Base-by-base conservation (phyloP, 2,329 filamentous ascomycete species). In the Blastomyces parvus region DNA sequence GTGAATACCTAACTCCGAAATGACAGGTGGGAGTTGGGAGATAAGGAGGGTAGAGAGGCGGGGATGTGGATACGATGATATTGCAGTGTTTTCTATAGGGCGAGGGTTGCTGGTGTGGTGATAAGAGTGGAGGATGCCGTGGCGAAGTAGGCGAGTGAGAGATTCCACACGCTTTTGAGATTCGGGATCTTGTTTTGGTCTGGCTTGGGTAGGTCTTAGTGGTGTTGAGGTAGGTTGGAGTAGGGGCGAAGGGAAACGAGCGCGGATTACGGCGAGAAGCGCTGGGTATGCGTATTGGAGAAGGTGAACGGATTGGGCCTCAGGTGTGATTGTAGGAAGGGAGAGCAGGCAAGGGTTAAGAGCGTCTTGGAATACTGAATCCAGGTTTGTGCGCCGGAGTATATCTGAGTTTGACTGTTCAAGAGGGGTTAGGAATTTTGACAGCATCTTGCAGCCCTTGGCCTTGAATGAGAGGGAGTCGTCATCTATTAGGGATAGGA, bases 261-360 rank as follows among this genome's bases (percentile, higher is more conserved):
- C 75, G 56, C 76, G 69, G 8, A 79, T 73, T 6, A 96, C 80
- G 0, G 77, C 76, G 22, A 88, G 76, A 2, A 96, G 79, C 1
- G 86, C 86, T 8, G 82, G 79, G 67, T 91, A 95, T 0, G 88
- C 85, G 7, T 81, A 79, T 6, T 74, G 70, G 0, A 96, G 81
- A 2, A 97, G 77, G 1, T 71, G 70, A 1, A 88, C 71, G 3
- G 89, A 89, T 63, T 94, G 88, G 0, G 81, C 72, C 69, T 90
- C 88, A 0, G 89, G 86, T 0, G 90, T 96, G 52, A 96, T 78
- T 14, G 82, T 85, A 0, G 93, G 92, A 6, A 96, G 80, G 69
- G 86, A 89, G 8, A 88, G 81, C n/a, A 96, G 81, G 44, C 86
- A 85, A 0, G 90, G 89, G 19, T 70, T 72, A 42, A 80, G 66